Percentiles rank a stretch among this genome's conserved stretches.
phyloP scores from a whole-genome alignment of 768 basidiomycete genomes.

The Leccinum boreale region DNA sequence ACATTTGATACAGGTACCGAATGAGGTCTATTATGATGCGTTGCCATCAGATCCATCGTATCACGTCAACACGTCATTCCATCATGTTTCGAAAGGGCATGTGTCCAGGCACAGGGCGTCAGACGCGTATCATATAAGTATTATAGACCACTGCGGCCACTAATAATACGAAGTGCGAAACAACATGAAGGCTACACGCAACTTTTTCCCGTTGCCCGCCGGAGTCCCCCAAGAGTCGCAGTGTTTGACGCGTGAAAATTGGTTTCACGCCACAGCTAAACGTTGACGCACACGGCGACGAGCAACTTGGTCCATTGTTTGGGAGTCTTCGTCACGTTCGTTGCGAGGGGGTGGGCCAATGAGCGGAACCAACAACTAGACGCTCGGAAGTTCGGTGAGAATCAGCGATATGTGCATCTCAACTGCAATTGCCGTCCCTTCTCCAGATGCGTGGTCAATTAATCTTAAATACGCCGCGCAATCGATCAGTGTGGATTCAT shows the following conservation, averaged over 20 bases:
- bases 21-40: background rate
- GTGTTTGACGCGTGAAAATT: background rate
- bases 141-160: background rate
- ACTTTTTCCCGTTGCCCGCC: background rate
- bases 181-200: background rate
- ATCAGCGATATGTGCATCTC: background rate
- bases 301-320: too few species aligned
- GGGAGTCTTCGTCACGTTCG: background rate
- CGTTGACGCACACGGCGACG: background rate
- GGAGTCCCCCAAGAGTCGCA: background rate
- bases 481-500: too few species aligned
- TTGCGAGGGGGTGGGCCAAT: background rate
- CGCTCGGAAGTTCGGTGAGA: background rate
- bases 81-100: background rate
- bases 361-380: background rate
- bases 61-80: background rate
- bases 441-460: background rate
- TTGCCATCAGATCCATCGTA: background rate
- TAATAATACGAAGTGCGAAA: too few species aligned
- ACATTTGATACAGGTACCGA: background rate
- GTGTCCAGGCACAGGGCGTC: background rate
- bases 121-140: background rate
- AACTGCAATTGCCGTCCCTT: background rate
- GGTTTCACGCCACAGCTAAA: background rate
- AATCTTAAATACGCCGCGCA: too few species aligned